Evolutionary conservation across 306 rosid genomes (phyloP), one percentile per base, ranked within the genome.

Genomic region (Neltuma alba): DNA sequence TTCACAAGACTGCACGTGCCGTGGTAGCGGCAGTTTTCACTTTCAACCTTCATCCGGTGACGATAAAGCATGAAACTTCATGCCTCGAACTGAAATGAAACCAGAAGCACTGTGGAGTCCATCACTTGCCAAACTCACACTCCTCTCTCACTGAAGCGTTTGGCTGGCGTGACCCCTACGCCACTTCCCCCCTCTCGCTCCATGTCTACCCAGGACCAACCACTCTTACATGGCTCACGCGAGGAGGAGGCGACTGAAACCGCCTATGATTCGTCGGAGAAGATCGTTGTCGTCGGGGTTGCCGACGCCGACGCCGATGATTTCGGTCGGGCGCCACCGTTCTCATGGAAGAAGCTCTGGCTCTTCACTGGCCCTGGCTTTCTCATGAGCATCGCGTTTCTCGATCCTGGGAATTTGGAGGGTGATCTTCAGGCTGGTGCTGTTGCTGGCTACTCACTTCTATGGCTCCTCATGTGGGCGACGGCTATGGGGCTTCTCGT

Each of bases 401-500:
- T 95, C 15, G 99, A 95, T 83, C 98, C 99, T 0, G 99, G 99
- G 40, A 95, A 95, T 79, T 44, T 95, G 71, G 99, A 95, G 79
- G 97, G 98, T 8, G 97, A 95, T 80, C 94, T 95, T 12, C 99
- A 95, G 79, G 90, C 99, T 1, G 99, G 99, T 21, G 99, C 97
- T 14, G 77, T 90, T 68, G 99, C 98, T 1, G 99, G 99, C 50
- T 93, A 93, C 87, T 95, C 99, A 21, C 81, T 93, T 70, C 52
- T 95, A 70, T 95, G 99, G 99, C 88, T 95, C 18, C 90, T 95
- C 38, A 28, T 93, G 89, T 95, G 98, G 97, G 99, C 99, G 7
- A 93, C 99, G 12, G 89, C 83, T 5, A 91, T 95, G 92, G 99
- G 99, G 41, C 93, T 95, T 10, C 60, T 95, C 76, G 91, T 95